These are phyloP conservation scores for Blastobotrys apis DNA, from an alignment of 1,139 yeast genomes.

Conservation along the genomic window DNA sequence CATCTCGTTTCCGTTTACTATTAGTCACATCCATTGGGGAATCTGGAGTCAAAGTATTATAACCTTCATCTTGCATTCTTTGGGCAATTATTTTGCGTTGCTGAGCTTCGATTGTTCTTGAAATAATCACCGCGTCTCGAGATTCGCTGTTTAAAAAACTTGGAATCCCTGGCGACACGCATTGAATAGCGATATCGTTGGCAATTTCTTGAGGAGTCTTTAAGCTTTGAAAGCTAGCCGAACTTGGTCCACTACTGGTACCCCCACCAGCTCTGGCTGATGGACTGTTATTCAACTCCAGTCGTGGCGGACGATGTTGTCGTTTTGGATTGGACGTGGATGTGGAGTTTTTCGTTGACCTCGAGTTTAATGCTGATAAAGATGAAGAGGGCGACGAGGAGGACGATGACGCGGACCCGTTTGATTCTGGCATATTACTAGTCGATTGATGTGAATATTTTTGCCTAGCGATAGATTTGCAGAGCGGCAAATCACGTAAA, in stretches of 20 bases:
- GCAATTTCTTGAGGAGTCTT: constrained; percentile 35
- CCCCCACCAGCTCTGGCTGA: constrained; percentile 11
- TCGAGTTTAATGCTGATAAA: neutral
- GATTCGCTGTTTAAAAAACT: constrained; percentile 33
- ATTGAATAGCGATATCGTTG: constrained; percentile 36
- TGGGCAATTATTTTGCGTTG: constrained; percentile 36
- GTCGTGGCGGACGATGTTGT: constrained; percentile 20
- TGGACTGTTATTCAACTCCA: constrained; percentile 17
- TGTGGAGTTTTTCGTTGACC: neutral
- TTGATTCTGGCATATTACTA: too few relatives aligned
- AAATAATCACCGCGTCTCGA: constrained; percentile 33
- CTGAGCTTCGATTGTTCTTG: constrained; percentile 35
- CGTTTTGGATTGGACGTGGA: neutral
- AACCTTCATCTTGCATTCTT: constrained; percentile 16
- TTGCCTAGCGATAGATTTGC: too few relatives aligned
- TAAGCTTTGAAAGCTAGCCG: constrained; percentile 8
- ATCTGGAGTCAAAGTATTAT: neutral
- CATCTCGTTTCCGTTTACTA: too few relatives aligned
- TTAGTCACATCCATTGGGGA: too few relatives aligned
- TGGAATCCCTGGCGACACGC: constrained; percentile 41
- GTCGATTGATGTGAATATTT: constrained; percentile 4
- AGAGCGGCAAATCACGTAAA: too few relatives aligned
- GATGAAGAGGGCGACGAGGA: neutral
- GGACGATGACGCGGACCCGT: neutral
- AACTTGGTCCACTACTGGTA: constrained; percentile 3